Conservation (phyloP, 2,329 filamentous ascomycete species). For the Akanthomyces uredinophilus region DNA sequence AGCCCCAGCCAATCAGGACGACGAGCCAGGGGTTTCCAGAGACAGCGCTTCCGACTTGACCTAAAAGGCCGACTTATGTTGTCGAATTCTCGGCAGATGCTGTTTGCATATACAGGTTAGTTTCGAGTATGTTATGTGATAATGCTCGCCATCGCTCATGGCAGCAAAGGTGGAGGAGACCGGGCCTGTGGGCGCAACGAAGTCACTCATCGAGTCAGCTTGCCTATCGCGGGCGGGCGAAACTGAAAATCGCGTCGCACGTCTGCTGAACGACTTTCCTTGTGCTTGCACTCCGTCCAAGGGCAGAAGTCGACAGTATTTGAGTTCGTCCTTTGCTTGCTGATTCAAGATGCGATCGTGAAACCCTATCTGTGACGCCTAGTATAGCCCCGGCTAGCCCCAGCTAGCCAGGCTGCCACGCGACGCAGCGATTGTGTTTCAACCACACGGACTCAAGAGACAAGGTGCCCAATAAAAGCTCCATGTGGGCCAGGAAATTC, state of each 20-base stretch:
- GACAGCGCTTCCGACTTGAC: slow-evolving; percentile 5
- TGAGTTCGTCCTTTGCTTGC: not conserved
- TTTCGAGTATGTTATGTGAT: not conserved
- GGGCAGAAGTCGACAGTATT: not conserved
- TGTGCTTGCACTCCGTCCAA: not conserved
- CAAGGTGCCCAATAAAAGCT: not conserved
- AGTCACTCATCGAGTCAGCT: no score
- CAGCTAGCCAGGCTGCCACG: not conserved
- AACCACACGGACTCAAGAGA: not conserved
- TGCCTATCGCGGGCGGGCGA: no score
- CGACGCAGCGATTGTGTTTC: not conserved
- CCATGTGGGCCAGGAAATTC: not conserved
- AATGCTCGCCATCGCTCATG: not conserved
- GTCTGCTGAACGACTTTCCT: no score
- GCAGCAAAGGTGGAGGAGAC: no score
- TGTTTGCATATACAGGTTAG: not conserved
- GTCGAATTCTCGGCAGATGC: not conserved
- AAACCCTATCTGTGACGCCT: slow-evolving; percentile 11
- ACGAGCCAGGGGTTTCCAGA: not conserved
- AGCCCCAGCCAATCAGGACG: not conserved
- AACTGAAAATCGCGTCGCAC: no score
- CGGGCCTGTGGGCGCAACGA: no score
- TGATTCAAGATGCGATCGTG: slow-evolving; percentile 3
- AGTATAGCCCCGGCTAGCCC: not conserved
- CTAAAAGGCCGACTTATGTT: not conserved